Conservation (phyloP, 805 yeast genomes). For the Starmerella apis region DNA sequence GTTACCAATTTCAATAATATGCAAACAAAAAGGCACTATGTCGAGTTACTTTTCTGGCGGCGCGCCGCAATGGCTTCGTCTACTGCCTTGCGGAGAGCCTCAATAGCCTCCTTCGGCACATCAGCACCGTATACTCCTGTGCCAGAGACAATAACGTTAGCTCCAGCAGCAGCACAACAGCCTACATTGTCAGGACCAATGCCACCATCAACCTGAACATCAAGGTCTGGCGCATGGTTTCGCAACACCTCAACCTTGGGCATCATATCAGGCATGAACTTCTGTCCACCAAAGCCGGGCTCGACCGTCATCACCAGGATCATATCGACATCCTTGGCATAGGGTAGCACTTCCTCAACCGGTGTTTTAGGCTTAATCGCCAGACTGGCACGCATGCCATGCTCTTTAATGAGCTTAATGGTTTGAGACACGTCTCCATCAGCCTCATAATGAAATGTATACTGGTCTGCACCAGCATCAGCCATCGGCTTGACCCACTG, state of each 20-base stretch:
- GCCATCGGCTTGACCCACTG: conserved; percentile 91
- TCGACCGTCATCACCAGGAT: conserved; percentile 97
- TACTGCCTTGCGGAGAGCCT: conserved; percentile 55
- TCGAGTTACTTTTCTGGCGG: background rate
- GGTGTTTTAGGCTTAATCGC: conserved; percentile 91
- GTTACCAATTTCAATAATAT: background rate
- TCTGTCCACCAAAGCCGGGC: conserved; percentile 98
- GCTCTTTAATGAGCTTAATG: conserved; percentile 60
- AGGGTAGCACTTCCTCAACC: conserved; percentile 66
- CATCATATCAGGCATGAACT: conserved; percentile 93
- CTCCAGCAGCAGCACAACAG: conserved; percentile 91
- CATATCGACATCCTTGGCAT: conserved; percentile 77
- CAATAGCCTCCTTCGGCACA: conserved; percentile 67
- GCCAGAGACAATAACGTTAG: conserved; percentile 96
- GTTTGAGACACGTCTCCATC: conserved; percentile 59
- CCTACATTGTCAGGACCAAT: conserved; percentile 75
- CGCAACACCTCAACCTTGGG: conserved; percentile 78
- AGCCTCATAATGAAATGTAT: conserved; percentile 92
- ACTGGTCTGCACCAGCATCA: conserved; percentile 88
- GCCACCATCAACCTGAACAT: conserved; percentile 97
- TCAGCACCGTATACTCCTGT: conserved; percentile 82
- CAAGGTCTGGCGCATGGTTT: conserved; percentile 58
- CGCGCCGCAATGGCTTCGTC: conserved; percentile 20
- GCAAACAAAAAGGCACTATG: background rate
- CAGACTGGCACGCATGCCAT: conserved; percentile 89